Evolutionary conservation across 768 basidiomycete species (phyloP).

Genomic region (Suillus decipiens): DNA sequence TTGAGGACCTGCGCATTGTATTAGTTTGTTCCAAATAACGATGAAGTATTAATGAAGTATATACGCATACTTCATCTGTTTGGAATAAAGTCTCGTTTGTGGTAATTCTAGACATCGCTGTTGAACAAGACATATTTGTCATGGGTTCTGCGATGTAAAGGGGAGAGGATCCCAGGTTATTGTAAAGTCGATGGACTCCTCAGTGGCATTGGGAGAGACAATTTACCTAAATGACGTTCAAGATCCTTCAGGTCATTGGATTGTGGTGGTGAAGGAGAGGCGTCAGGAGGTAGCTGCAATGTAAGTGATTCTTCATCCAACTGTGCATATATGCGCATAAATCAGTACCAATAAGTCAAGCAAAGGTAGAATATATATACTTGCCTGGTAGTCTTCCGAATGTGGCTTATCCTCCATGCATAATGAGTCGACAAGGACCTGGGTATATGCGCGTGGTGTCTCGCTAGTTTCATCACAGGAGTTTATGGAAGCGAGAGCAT

Average conservation of each 20-base stretch:
- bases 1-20: not conserved
- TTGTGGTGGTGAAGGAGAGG: not conserved
- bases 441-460: not conserved
- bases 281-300: not conserved
- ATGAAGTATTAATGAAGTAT: not conserved
- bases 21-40: not conserved
- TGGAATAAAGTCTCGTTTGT: not conserved
- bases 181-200: not conserved
- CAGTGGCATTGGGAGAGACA: not conserved
- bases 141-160: not conserved
- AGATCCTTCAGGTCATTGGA: not conserved
- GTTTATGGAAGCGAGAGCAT: not conserved
- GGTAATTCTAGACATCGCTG: not conserved
- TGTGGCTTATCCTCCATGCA: not conserved
- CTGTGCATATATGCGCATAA: not conserved
- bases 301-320: not conserved
- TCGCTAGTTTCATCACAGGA: not conserved
- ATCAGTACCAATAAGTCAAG: not conserved
- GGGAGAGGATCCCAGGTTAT: not conserved
- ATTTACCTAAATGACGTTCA: not conserved
- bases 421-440: not conserved
- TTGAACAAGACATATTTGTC: not conserved
- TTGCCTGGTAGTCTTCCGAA: not conserved
- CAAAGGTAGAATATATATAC: no score
- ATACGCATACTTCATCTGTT: not conserved